These are phyloP conservation scores for Patellifolia procumbens DNA, from an alignment of 179 eudicot species.

Conservation along the genomic window DNA sequence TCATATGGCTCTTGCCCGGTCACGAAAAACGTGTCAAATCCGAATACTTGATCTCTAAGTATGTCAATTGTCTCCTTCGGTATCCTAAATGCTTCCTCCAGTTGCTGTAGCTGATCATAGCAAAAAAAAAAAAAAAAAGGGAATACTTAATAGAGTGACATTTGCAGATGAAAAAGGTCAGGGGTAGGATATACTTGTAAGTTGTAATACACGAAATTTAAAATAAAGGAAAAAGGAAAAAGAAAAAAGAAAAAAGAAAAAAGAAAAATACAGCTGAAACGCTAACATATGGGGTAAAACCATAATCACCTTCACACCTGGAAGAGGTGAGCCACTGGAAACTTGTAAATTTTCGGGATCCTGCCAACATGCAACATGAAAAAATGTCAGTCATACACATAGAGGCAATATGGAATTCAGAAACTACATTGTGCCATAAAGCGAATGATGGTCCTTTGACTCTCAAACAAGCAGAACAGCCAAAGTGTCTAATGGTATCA, in stretches of 20 bases:
- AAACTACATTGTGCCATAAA: not conserved
- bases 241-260: not conserved
- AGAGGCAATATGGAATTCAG: not conserved
- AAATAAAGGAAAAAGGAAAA: not conserved
- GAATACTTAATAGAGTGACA: not conserved
- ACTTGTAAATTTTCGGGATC: constrained; percentile 47
- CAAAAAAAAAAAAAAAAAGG: constrained; percentile 17
- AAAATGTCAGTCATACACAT: constrained; percentile 8
- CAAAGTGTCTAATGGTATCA: not conserved
- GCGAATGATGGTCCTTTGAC: not conserved
- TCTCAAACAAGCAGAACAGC: not conserved
- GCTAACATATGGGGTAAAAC: constrained; percentile 23
- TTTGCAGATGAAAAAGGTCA: not conserved
- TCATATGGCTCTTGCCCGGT: constrained; percentile 97
- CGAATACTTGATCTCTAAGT: constrained; percentile 86
- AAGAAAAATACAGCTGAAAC: constrained; percentile 14
- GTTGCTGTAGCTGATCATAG: constrained; percentile 58
- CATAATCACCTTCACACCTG: constrained; percentile 90
- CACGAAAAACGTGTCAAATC: constrained; percentile 93
- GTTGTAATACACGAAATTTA: no score
- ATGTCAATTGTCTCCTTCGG: constrained; percentile 87
- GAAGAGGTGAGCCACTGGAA: constrained; percentile 95
- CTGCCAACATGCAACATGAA: constrained; percentile 41
- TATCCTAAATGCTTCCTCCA: constrained; percentile 67
- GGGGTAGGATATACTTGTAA: not conserved